These are phyloP conservation scores for Peterozyma xylosa DNA, from an alignment of 805 yeast species.

Conservation along the genomic window DNA sequence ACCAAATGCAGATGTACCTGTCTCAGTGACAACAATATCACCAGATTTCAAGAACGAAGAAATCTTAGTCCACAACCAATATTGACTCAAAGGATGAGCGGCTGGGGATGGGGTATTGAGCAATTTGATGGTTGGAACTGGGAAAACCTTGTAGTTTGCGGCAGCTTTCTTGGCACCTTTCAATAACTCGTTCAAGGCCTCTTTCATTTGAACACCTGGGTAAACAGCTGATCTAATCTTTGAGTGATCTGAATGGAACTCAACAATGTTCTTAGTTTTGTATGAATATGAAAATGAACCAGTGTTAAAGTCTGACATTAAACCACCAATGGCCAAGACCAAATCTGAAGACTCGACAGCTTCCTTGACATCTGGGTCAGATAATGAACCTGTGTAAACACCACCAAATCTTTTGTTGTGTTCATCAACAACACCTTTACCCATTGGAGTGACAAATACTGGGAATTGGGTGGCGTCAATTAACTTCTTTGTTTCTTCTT, in stretches of 20 bases:
- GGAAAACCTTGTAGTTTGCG: constrained; percentile 38
- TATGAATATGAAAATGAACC: constrained; percentile 78
- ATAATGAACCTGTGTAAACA: constrained; percentile 77
- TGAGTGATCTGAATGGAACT: constrained; percentile 72
- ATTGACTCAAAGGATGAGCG: constrained; percentile 46
- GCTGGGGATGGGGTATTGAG: constrained; percentile 37
- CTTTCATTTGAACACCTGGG: constrained; percentile 69
- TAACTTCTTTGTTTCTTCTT: constrained; percentile 53
- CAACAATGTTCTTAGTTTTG: constrained; percentile 51
- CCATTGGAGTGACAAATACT: constrained; percentile 82
- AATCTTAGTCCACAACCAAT: constrained; percentile 62
- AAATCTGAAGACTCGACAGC: constrained; percentile 71
- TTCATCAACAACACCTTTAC: constrained; percentile 72
- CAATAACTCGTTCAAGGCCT: constrained; percentile 37
- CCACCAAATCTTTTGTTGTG: constrained; percentile 71
- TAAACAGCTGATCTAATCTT: constrained; percentile 63
- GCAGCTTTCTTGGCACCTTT: constrained; percentile 27
- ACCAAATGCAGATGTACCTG: constrained; percentile 74
- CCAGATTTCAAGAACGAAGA: constrained; percentile 58
- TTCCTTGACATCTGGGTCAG: constrained; percentile 63
- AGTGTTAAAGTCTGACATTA: constrained; percentile 84
- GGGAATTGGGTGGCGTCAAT: constrained; percentile 70
- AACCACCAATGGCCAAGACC: constrained; percentile 72
- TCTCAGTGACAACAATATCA: constrained; percentile 62
- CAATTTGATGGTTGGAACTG: constrained; percentile 47